These are phyloP conservation scores for Lupinus albus DNA, from an alignment of 306 rosid species.

Conservation along the genomic window DNA sequence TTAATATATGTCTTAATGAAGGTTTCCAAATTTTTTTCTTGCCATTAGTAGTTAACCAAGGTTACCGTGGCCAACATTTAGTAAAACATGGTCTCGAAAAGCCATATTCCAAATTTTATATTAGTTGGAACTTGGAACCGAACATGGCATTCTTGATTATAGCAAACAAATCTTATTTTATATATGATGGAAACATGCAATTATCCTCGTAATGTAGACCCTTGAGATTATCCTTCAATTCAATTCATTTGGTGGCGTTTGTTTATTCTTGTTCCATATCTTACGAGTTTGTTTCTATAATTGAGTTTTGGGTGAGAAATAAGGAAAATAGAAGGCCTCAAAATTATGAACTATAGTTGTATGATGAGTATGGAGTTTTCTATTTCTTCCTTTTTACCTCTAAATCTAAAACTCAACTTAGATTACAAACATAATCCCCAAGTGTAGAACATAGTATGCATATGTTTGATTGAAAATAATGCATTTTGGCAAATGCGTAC, in stretches of 20 bases:
- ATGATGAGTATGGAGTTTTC: no score
- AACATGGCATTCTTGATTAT: slow-evolving; percentile 33
- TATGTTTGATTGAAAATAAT: no score
- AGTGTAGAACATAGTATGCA: no score
- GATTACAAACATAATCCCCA: no score
- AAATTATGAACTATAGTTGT: no score
- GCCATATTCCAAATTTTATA: slow-evolving; percentile 1
- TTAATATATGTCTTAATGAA: not conserved
- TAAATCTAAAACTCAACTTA: no score
- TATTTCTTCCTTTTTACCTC: no score
- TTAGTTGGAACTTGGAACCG: slow-evolving; percentile 38
- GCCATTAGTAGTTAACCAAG: slow-evolving; percentile 29
- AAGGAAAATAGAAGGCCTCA: no score
- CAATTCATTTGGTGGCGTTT: not conserved
- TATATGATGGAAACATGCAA: slow-evolving; percentile 4
- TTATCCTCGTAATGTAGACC: slow-evolving; percentile 5
- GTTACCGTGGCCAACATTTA: slow-evolving; percentile 32
- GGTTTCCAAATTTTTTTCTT: not conserved
- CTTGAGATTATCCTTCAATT: not conserved
- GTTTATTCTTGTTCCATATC: no score
- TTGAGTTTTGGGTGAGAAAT: no score
- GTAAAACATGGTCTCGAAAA: slow-evolving; percentile 39
- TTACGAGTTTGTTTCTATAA: no score
- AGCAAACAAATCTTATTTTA: slow-evolving; percentile 38
- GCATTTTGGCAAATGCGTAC: no score